phyloP scores from a whole-genome alignment of 371 early-diverging fungal genomes.

The Circinella umbellata region DNA sequence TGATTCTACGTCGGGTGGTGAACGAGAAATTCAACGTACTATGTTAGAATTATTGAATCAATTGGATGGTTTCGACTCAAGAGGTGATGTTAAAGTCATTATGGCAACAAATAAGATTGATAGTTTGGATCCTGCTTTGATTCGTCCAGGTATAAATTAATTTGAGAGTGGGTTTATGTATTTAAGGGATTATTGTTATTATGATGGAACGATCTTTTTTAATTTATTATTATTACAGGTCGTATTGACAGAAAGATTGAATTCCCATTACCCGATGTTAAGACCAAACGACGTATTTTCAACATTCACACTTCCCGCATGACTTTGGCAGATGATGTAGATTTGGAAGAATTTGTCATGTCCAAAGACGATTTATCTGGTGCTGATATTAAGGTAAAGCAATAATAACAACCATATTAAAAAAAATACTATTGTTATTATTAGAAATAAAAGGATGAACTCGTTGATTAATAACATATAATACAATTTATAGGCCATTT shows the following conservation, averaged over 20 bases:
- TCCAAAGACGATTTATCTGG: constrained; percentile 99
- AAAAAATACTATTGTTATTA: no score
- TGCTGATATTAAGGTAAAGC: constrained; percentile 95
- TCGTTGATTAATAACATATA: no score
- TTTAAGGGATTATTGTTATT: no score
- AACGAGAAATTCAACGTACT: constrained; percentile 99
- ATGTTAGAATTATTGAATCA: constrained; percentile 99
- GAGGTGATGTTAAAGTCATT: constrained; percentile 99
- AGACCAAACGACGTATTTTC: constrained; percentile 99
- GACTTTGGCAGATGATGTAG: constrained; percentile 97
- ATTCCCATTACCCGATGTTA: constrained; percentile 99
- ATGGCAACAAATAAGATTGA: constrained; percentile 99
- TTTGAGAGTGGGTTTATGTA: neutral
- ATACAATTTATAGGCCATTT: constrained; percentile 81
- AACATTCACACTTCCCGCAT: constrained; percentile 98
- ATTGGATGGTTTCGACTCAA: constrained; percentile 99
- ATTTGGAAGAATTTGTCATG: constrained; percentile 98
- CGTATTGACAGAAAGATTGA: constrained; percentile 99
- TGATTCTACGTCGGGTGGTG: constrained; percentile 97
- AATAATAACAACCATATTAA: neutral
- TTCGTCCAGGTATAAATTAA: constrained; percentile 88
- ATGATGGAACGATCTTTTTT: neutral
- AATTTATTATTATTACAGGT: constrained; percentile 30
- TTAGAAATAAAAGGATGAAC: no score
- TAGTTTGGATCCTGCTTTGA: constrained; percentile 98